These are phyloP conservation scores for Euptelea pleiosperma DNA, from an alignment of 164 flowering plant species.

Conservation along the genomic window DNA sequence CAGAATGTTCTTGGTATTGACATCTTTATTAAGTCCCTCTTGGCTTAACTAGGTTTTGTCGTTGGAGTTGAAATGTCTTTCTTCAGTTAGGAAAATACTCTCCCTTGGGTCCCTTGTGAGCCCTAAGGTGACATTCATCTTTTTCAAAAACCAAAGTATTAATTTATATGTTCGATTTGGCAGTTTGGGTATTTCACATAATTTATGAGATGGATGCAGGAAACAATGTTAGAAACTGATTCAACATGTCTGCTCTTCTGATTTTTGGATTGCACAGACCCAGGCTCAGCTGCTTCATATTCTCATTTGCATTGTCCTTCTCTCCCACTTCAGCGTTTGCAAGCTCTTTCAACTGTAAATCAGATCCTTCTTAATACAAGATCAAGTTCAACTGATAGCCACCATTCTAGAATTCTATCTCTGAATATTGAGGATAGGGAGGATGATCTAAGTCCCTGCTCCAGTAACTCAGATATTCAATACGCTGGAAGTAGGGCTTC, in stretches of 20 bases:
- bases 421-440: slow-evolving; percentile 17
- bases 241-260: background rate
- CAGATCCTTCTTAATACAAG: slow-evolving; percentile 28
- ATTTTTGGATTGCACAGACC: slow-evolving; percentile 25
- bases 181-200: too few relatives aligned
- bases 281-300: slow-evolving; percentile 30
- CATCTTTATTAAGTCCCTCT: too few relatives aligned
- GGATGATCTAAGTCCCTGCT: slow-evolving; percentile 21
- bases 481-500: slow-evolving; percentile 20
- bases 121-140: background rate
- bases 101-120: background rate
- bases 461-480: slow-evolving; percentile 24
- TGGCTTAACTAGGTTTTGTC: too few relatives aligned
- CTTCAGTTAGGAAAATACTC: background rate
- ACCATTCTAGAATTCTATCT: slow-evolving; percentile 28
- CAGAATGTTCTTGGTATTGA: too few relatives aligned
- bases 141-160: background rate
- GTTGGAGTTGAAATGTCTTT: too few relatives aligned
- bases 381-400: slow-evolving; percentile 20
- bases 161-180: too few relatives aligned
- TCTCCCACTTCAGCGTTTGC: slow-evolving; percentile 43
- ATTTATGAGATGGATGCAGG: too few relatives aligned
- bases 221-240: too few relatives aligned
- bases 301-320: slow-evolving; percentile 37
- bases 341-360: slow-evolving; percentile 55